Conservation (phyloP, 768 basidiomycete genomes). For the Auricularia sp. region DNA sequence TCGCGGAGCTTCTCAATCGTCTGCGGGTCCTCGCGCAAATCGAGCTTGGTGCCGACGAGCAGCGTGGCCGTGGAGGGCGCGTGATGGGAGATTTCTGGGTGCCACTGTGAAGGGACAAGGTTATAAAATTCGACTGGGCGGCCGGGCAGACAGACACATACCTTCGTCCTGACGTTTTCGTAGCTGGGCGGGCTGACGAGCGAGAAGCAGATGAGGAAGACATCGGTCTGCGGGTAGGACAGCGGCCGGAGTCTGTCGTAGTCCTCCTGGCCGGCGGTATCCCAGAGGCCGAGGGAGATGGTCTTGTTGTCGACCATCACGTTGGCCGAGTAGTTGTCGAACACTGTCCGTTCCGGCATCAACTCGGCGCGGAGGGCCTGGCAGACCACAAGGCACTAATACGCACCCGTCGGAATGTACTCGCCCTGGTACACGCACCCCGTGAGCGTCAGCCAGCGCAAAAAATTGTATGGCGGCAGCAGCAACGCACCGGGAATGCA, state of each 20-base stretch:
- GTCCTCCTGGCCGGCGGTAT: slow-evolving; percentile 99
- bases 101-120: slow-evolving; percentile 50
- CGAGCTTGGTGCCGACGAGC: slow-evolving; percentile 93
- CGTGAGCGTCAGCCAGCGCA: slow-evolving; percentile 12
- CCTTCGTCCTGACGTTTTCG: slow-evolving; percentile 98
- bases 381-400: slow-evolving; percentile 4
- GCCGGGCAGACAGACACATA: slow-evolving; percentile 25
- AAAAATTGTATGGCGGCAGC: slow-evolving; percentile 5
- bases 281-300: slow-evolving; percentile 96
- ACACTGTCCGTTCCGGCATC: slow-evolving; percentile 44
- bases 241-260: slow-evolving; percentile 96
- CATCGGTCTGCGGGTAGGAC: slow-evolving; percentile 98
- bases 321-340: slow-evolving; percentile 98
- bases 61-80: slow-evolving; percentile 90
- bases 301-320: slow-evolving; percentile 99
- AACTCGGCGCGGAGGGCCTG: slow-evolving; percentile 6
- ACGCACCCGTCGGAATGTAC: slow-evolving; percentile 87
- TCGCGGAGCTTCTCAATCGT: slow-evolving; percentile 92
- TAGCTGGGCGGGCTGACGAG: slow-evolving; percentile 96
- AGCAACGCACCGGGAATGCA: slow-evolving; percentile 74
- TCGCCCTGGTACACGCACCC: slow-evolving; percentile 55
- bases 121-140: neutral
- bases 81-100: slow-evolving; percentile 95
- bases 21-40: slow-evolving; percentile 88
- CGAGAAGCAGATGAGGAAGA: slow-evolving; percentile 98